Percentiles rank a stretch among this genome's conserved stretches.
These are phyloP conservation scores for Miamiensis avidus DNA, from an alignment of 169 alveolate species.

Conservation along the genomic window DNA sequence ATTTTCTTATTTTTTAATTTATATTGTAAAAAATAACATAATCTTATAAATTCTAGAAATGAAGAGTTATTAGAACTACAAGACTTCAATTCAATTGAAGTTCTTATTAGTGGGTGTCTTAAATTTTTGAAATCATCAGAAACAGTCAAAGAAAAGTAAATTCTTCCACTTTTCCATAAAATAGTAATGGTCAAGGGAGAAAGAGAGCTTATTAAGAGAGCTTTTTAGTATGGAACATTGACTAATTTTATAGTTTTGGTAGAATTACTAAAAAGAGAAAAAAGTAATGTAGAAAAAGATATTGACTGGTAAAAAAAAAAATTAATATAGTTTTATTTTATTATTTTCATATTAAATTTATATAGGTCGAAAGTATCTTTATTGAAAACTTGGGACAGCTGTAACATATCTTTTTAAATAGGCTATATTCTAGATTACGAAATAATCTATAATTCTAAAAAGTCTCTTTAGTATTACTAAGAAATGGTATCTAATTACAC, in stretches of 20 bases:
- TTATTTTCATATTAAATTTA: no score
- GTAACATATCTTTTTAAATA: no score
- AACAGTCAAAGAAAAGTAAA: no score
- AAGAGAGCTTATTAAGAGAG: background rate
- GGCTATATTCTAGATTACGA: background rate
- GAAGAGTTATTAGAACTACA: background rate
- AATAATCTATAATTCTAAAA: background rate
- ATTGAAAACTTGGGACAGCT: background rate
- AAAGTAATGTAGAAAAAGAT: background rate
- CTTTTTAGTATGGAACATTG: background rate
- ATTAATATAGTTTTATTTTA: no score
- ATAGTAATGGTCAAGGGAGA: background rate
- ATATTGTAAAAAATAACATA: no score
- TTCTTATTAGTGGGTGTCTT: background rate
- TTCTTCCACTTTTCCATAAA: background rate
- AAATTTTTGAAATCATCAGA: background rate
- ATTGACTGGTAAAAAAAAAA: background rate
- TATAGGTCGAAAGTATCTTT: background rate
- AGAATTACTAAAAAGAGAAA: background rate
- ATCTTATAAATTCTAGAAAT: background rate
- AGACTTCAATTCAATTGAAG: background rate
- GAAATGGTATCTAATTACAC: background rate
- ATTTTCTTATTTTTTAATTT: no score
- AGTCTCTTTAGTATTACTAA: no score
- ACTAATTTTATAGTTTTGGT: background rate